These are phyloP conservation scores for Ochetophila trinervis DNA, from an alignment of 306 rosid species.

Conservation along the genomic window DNA sequence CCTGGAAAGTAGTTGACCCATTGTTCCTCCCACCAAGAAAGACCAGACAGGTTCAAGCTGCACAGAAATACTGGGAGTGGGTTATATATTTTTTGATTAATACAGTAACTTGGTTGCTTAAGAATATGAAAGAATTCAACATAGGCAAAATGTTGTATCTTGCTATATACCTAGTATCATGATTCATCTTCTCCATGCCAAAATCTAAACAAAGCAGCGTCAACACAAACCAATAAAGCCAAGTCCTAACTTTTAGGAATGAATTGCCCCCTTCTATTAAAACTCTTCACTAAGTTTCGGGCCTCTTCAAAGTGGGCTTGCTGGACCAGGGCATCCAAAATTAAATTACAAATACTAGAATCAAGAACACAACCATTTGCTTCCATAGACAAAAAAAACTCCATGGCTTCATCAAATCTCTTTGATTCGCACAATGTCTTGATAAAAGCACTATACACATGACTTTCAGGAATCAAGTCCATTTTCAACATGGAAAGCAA, in stretches of 20 bases:
- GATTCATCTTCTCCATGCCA: constrained; percentile 1
- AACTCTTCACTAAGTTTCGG: constrained; percentile 41
- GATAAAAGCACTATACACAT: constrained; percentile 61
- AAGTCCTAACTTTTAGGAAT: constrained; percentile 25
- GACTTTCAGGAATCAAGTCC: constrained; percentile 63
- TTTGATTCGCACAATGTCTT: constrained; percentile 50
- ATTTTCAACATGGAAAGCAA: constrained; percentile 48
- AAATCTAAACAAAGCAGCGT: constrained; percentile 2
- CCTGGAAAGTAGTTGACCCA: not conserved
- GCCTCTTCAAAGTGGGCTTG: constrained; percentile 45
- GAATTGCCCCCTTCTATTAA: constrained; percentile 33
- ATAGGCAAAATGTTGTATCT: not conserved
- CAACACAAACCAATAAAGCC: not conserved
- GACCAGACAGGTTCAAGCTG: not conserved
- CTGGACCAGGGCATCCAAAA: constrained; percentile 42
- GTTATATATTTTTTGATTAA: not conserved
- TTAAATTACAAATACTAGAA: constrained; percentile 47
- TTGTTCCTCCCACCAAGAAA: not conserved
- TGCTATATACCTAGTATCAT: not conserved
- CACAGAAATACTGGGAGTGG: not conserved
- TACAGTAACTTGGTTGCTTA: not conserved
- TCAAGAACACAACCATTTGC: constrained; percentile 59
- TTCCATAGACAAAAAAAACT: constrained; percentile 63
- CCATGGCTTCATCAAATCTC: constrained; percentile 65
- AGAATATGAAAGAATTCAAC: not conserved